Evolutionary conservation across 2,329 filamentous ascomycete genomes (phyloP).

Genomic region (Calonectria hawksworthii): DNA sequence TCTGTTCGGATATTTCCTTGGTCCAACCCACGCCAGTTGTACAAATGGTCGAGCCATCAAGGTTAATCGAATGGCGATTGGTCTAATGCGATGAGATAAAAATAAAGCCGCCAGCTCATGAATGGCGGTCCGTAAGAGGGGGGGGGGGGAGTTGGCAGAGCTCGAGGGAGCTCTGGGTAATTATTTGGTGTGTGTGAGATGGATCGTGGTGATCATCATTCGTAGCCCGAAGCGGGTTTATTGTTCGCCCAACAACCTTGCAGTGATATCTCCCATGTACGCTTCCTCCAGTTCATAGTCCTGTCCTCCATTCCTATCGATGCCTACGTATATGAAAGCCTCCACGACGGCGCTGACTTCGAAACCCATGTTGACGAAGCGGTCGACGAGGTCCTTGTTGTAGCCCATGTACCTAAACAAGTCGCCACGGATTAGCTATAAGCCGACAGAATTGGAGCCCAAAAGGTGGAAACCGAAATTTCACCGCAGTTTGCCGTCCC

Average conservation of each 20-base stretch:
- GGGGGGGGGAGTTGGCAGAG: background rate
- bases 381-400: slow-evolving; percentile 84
- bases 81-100: slow-evolving; percentile 28
- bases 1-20: background rate
- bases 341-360: slow-evolving; percentile 87
- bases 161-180: background rate
- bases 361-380: slow-evolving; percentile 93
- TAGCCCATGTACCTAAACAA: slow-evolving; percentile 85
- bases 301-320: slow-evolving; percentile 81
- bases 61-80: background rate
- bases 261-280: slow-evolving; percentile 91
- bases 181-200: background rate
- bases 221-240: slow-evolving; percentile 47
- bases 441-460: background rate
- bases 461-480: background rate
- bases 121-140: slow-evolving; percentile 6
- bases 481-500: background rate
- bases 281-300: slow-evolving; percentile 92
- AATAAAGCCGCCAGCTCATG: slow-evolving; percentile 45
- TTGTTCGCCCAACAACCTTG: slow-evolving; percentile 84
- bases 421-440: background rate
- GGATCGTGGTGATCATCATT: slow-evolving; percentile 1
- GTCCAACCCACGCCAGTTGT: slow-evolving; percentile 4
- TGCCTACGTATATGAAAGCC: slow-evolving; percentile 85
- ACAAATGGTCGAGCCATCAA: slow-evolving; percentile 16